Evolutionary conservation across 2,329 filamentous ascomycete species (phyloP).

Genomic region (Ophiostoma sp.): DNA sequence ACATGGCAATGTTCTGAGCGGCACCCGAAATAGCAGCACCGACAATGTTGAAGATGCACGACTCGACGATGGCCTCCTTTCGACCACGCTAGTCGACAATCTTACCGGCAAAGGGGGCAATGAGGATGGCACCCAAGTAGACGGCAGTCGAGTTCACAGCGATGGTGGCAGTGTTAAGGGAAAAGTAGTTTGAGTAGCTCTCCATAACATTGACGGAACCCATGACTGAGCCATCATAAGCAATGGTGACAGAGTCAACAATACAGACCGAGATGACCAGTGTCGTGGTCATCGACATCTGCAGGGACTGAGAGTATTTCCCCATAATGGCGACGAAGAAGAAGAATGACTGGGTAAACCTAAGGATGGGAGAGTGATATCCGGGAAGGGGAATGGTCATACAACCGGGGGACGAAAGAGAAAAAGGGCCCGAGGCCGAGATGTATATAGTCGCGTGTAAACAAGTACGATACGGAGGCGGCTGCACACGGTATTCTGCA

Average conservation of each 20-base stretch:
- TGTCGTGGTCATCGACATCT: conserved; percentile 26
- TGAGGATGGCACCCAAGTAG: conserved; percentile 30
- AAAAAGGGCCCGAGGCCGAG: not conserved
- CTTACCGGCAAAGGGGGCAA: conserved; percentile 26
- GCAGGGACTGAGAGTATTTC: conserved; percentile 16
- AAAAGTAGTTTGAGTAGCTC: conserved; percentile 33
- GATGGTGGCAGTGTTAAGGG: conserved; percentile 33
- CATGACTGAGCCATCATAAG: conserved; percentile 35
- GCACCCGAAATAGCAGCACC: conserved; percentile 27
- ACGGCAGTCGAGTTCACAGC: conserved; percentile 32
- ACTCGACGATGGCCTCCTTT: conserved; percentile 21
- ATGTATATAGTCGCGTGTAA: conserved; percentile 3
- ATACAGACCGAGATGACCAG: conserved; percentile 26
- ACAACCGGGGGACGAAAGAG: not conserved
- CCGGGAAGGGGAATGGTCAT: not conserved
- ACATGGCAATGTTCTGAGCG: conserved; percentile 30
- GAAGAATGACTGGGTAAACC: not conserved
- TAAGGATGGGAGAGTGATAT: not conserved
- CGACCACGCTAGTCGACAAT: conserved; percentile 30
- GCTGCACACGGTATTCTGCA: too few species aligned
- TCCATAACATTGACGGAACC: conserved; percentile 35
- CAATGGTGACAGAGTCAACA: conserved; percentile 26
- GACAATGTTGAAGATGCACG: conserved; percentile 28
- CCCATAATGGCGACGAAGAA: not conserved
- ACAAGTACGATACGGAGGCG: not conserved